Percentiles rank a stretch among this genome's conserved stretches.
These are phyloP conservation scores for Monilinia polystroma DNA, from an alignment of 2,329 filamentous ascomycete genomes.

Conservation along the genomic window DNA sequence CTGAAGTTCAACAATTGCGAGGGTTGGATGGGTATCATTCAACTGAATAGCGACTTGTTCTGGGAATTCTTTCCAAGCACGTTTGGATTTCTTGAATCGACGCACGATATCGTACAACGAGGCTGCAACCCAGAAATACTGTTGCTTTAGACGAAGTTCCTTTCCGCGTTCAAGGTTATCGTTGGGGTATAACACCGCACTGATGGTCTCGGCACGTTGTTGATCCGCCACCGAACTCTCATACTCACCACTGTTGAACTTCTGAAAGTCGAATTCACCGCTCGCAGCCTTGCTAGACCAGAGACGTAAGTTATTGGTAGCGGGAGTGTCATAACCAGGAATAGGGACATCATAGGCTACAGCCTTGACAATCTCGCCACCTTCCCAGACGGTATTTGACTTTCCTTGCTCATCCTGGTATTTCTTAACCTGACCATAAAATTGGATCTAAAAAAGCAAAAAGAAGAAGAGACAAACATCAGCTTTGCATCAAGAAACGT, in stretches of 20 bases:
- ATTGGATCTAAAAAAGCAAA: conserved; percentile 63
- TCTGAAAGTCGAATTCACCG: conserved; percentile 98
- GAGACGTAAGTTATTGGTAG: conserved; percentile 93
- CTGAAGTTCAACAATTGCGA: conserved; percentile 94
- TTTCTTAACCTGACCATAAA: conserved; percentile 84
- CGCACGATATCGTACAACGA: conserved; percentile 95
- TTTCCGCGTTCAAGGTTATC: conserved; percentile 96
- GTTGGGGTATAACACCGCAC: conserved; percentile 94
- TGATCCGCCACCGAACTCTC: conserved; percentile 96
- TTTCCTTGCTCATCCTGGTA: conserved; percentile 74
- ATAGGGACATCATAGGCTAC: conserved; percentile 92
- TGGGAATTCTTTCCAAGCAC: conserved; percentile 86
- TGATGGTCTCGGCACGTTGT: conserved; percentile 98
- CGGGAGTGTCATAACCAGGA: conserved; percentile 83
- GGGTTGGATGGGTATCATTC: conserved; percentile 95
- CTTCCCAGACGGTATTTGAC: conserved; percentile 76
- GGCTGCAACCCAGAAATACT: conserved; percentile 99
- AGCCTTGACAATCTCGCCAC: conserved; percentile 87
- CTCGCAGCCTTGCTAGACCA: conserved; percentile 98
- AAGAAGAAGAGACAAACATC: conserved; percentile 15
- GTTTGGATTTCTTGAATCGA: conserved; percentile 95
- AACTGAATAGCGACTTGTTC: conserved; percentile 96
- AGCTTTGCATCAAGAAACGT: conserved; percentile 6
- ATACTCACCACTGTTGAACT: conserved; percentile 98
- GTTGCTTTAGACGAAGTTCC: conserved; percentile 95